Percentiles rank a stretch among this genome's conserved stretches.
Evolutionary conservation across 2,329 filamentous ascomycete genomes (phyloP).

Genomic region (Diplodia seriata): DNA sequence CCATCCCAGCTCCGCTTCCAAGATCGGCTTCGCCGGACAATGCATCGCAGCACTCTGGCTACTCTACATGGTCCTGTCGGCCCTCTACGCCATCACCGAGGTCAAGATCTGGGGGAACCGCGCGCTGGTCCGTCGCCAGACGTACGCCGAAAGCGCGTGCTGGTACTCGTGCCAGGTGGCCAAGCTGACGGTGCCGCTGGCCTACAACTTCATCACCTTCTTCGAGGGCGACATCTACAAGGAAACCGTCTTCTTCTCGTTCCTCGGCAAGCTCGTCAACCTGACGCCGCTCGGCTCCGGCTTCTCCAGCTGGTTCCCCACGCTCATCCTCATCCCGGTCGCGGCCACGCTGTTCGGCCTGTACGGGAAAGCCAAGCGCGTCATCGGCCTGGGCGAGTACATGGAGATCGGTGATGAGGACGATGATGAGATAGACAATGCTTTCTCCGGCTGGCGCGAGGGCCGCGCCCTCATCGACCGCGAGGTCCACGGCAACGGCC

Average conservation of each 20-base stretch:
- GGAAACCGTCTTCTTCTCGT: constrained; percentile 83
- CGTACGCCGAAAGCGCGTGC: constrained; percentile 89
- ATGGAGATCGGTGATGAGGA: constrained; percentile 62
- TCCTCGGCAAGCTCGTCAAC: constrained; percentile 83
- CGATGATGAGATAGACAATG: constrained; percentile 68
- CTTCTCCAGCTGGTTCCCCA: constrained; percentile 88
- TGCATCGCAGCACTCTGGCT: constrained; percentile 86
- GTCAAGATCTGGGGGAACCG: constrained; percentile 98
- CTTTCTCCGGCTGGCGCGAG: constrained; percentile 85
- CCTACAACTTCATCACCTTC: constrained; percentile 97
- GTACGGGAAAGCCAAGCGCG: constrained; percentile 79
- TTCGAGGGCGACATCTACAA: constrained; percentile 74
- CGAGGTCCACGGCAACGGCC: constrained; percentile 63
- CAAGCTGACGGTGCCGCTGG: constrained; percentile 87
- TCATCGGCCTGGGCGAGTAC: constrained; percentile 80
- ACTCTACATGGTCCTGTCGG: constrained; percentile 92
- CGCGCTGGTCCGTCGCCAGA: constrained; percentile 87
- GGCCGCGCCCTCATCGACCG: constrained; percentile 88
- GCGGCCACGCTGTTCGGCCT: constrained; percentile 86
- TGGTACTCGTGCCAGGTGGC: constrained; percentile 96
- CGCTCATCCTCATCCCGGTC: constrained; percentile 85
- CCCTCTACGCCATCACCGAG: constrained; percentile 85
- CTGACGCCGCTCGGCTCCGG: constrained; percentile 81
- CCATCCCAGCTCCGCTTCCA: constrained; percentile 73
- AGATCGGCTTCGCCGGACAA: constrained; percentile 87